Base-by-base conservation (phyloP, 345 rosid genomes). In the Arabidopsis suecica region DNA sequence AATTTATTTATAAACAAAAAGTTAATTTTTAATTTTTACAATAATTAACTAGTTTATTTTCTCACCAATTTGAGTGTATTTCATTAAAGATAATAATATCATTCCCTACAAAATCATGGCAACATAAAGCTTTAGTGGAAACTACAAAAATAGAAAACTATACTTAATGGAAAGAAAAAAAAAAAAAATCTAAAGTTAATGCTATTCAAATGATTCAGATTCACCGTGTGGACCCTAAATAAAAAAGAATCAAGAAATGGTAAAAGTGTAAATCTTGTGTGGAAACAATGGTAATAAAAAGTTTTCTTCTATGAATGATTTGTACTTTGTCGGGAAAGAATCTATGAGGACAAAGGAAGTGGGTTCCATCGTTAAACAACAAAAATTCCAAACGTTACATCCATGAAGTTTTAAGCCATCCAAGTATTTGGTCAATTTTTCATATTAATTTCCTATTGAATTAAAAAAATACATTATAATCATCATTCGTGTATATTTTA, bases 331-430 rank as follows among this genome's bases (percentile, higher is more conserved):
- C 75, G 51, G 59, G 60, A 0, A 49, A 28, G 60, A 71, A 37
- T 48, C 23, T 16, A 16, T 25, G 16, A 50, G 23, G 61, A 61
- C 53, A 61, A 50, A 53, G n/a, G 6, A 61, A 49, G 68, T 71
- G 75, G 68, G 51, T 16, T 61, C 60, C 68, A 5, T 60, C 18
- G 12, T 48, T 2, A 22, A 7, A 20, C 57, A 57, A 59, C 16
- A 58, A 33, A 69, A 57, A 33, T 58, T 34, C 61, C 76, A 11
- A 50, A 50, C 76, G 51, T 72, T 61, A 61, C 69, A 50, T 72
- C 76, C 68, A 72, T 61, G 61, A 50, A 16, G 69, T 61, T 50
- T 50, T 18, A 50, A 30, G 53, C 65, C 51, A 38, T 71, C 61
- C 34, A 51, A 61, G 4, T 36, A 62, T 18, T 62, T 51, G 61